phyloP scores from a whole-genome alignment of 179 eudicot species.

The Patellifolia procumbens region DNA sequence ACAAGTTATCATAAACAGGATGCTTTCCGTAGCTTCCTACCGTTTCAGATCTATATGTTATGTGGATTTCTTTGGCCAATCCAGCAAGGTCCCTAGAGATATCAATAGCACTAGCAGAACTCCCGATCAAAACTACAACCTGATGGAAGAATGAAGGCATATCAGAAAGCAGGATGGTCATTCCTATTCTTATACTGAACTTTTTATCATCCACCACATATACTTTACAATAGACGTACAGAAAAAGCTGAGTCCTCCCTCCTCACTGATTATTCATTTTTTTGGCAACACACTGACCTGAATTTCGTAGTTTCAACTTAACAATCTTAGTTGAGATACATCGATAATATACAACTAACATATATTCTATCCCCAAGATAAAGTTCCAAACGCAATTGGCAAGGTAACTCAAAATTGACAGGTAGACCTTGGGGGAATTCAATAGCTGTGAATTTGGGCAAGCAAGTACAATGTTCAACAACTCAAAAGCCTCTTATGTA shows the following conservation, averaged over 20 bases:
- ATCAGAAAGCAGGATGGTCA: neutral
- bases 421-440: too few species aligned
- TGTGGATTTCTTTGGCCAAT: slow-evolving; percentile 81
- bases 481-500: neutral
- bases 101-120: slow-evolving; percentile 72
- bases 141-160: slow-evolving; percentile 24
- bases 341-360: too few species aligned
- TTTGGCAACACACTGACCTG: too few species aligned
- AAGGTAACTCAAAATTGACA: too few species aligned
- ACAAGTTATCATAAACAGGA: slow-evolving; percentile 56
- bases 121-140: slow-evolving; percentile 84
- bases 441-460: too few species aligned
- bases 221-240: neutral
- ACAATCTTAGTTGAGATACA: too few species aligned
- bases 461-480: too few species aligned
- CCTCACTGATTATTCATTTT: too few species aligned
- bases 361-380: too few species aligned
- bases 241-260: too few species aligned
- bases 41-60: slow-evolving; percentile 55
- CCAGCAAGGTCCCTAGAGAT: slow-evolving; percentile 66
- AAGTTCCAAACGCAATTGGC: too few species aligned
- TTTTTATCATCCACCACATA: neutral
- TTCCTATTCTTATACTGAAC: neutral
- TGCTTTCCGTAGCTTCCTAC: slow-evolving; percentile 28
- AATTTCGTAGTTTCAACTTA: too few species aligned